phyloP scores from a whole-genome alignment of 2,329 filamentous ascomycete genomes.

The Aureobasidium sp. region DNA sequence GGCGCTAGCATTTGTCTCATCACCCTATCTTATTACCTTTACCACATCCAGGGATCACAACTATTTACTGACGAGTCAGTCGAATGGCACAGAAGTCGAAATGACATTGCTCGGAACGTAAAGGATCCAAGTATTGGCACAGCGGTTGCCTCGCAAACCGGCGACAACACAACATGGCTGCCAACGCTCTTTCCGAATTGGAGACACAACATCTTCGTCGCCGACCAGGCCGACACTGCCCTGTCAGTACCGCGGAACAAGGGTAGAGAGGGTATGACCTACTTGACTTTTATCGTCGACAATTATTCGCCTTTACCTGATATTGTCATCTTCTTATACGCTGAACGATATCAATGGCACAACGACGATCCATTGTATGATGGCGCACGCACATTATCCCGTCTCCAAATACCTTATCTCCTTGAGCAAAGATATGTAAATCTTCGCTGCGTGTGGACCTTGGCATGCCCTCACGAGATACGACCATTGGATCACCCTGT shows the following conservation, averaged over 20 bases:
- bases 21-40: slow-evolving; percentile 1
- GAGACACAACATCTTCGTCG: slow-evolving; percentile 36
- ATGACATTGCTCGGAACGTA: too few relatives aligned
- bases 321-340: slow-evolving; percentile 53
- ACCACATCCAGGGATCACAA: not conserved
- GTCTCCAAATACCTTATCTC: slow-evolving; percentile 42
- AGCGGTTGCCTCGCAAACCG: slow-evolving; percentile 32
- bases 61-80: not conserved
- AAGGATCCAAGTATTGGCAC: not conserved
- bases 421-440: slow-evolving; percentile 45
- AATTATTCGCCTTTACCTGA: slow-evolving; percentile 52
- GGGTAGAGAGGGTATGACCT: slow-evolving; percentile 43
- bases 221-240: slow-evolving; percentile 30
- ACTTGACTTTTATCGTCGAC: slow-evolving; percentile 51
- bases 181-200: slow-evolving; percentile 30
- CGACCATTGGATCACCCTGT: slow-evolving; percentile 33
- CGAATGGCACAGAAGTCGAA: too few relatives aligned
- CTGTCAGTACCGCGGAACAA: slow-evolving; percentile 41
- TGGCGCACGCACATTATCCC: slow-evolving; percentile 40
- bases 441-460: slow-evolving; percentile 44
- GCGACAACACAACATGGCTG: slow-evolving; percentile 35
- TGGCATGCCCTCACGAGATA: slow-evolving; percentile 46
- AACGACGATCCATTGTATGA: slow-evolving; percentile 44
- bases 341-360: slow-evolving; percentile 51
- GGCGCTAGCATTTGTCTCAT: too few relatives aligned